phyloP scores from a whole-genome alignment of 768 basidiomycete genomes.

The Panaeolus cyanescens region DNA sequence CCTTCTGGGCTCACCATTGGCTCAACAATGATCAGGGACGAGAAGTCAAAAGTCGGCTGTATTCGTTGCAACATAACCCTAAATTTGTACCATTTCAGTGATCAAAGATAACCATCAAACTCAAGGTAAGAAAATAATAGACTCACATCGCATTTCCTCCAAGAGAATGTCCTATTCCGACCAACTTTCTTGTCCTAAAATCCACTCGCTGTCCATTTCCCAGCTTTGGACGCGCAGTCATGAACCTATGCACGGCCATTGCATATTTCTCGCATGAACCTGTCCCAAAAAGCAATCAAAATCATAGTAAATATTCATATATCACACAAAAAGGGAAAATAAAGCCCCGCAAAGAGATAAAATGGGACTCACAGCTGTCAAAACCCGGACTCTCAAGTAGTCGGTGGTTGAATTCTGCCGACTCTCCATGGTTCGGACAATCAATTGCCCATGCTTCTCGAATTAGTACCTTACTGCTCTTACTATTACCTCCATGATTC shows the following conservation, averaged over 20 bases:
- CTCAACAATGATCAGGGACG: constrained; percentile 60
- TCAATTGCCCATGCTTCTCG: constrained; percentile 70
- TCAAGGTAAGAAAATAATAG: constrained; percentile 6
- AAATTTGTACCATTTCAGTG: background rate
- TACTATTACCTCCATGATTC: background rate
- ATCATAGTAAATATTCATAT: constrained; percentile 6
- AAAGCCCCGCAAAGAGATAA: constrained; percentile 5
- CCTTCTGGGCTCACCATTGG: constrained; percentile 62
- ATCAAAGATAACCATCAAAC: background rate
- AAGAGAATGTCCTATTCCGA: constrained; percentile 71
- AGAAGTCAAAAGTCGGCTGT: constrained; percentile 45
- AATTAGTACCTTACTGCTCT: constrained; percentile 23
- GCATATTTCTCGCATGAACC: constrained; percentile 71
- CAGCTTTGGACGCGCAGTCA: constrained; percentile 38
- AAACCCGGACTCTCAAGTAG: constrained; percentile 44
- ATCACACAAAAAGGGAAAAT: constrained; percentile 4
- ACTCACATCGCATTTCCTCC: constrained; percentile 67
- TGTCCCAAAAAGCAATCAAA: constrained; percentile 21
- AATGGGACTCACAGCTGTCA: constrained; percentile 42
- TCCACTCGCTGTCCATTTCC: constrained; percentile 40
- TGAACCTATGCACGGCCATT: constrained; percentile 56
- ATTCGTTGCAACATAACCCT: constrained; percentile 59
- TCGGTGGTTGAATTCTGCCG: constrained; percentile 54
- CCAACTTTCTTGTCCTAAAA: constrained; percentile 50
- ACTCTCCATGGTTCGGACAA: constrained; percentile 73